Evolutionary conservation across 2,329 filamentous ascomycete species (phyloP), one percentile per base, ranked within the genome.

Genomic region (Ceratocystis colombiana): DNA sequence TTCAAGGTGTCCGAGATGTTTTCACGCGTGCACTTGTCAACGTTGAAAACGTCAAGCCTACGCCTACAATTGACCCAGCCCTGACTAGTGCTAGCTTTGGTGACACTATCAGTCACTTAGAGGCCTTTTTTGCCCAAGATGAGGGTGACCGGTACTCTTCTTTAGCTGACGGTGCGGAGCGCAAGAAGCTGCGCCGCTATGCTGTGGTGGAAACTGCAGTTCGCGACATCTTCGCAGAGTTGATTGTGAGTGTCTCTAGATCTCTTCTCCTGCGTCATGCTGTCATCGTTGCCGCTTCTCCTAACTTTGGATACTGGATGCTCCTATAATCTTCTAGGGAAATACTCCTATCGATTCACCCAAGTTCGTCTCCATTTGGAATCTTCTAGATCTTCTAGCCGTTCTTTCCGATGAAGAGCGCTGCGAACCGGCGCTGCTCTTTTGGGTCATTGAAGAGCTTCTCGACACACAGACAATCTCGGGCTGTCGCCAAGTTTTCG

Each of bases 401-500:
- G 86, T 95, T 46, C 85, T 96, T 68, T 92, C 90, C 68, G 93
- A 96, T 73, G 84, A 87, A 73, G 88, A 87, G 79, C 82, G 81
- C 77, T 86, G 79, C 73, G 91, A 96, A 70, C 85, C 90, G 0
- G 88, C 88, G 20, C 79, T 99, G 7, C 81, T 94, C 6, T 91
- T 96, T 72, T 92, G 89, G 83, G 84, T 99, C 17, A 86, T 96
- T 22, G 94, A 99, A 74, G 94, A 97, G 75, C 83, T 99, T 1
- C 82, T 99, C 30, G 95, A 99, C 75, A 96, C 91, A 72, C 93
- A 99, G 75, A 96, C 92, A 0, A 96, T 96, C 53, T 84, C 90
- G 28, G 92, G 90, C 41, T 99, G 94, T 73, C 87, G 91, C 68
- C 89, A 84, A 68, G 88, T 97, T 15, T 97, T 99, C 73, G 91